Evolutionary conservation across 2,329 filamentous ascomycete genomes (phyloP).

Genomic region (Fusarium mundagurra): DNA sequence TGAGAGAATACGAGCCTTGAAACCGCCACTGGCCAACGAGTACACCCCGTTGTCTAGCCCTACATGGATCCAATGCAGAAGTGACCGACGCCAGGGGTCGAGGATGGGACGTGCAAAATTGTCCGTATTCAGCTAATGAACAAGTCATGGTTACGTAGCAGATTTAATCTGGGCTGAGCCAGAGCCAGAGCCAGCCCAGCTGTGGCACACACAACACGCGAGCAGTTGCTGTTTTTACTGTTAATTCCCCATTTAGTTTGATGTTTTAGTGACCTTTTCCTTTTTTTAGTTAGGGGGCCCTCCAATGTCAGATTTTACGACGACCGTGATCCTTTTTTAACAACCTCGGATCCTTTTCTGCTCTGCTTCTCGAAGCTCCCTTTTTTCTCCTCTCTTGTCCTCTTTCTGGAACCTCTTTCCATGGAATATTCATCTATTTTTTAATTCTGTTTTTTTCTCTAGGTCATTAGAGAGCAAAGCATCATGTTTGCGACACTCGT

Average conservation of each 20-base stretch:
- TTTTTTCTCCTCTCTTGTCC: neutral
- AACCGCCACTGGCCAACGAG: constrained; percentile 14
- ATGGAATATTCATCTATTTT: neutral
- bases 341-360: neutral
- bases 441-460: neutral
- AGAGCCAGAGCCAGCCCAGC: too few relatives aligned
- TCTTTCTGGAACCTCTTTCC: neutral
- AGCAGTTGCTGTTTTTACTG: constrained; percentile 39
- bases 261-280: neutral
- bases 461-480: neutral
- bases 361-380: neutral
- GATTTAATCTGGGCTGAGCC: constrained; percentile 3
- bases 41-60: constrained; percentile 6
- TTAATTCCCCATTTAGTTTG: neutral
- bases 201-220: constrained; percentile 31
- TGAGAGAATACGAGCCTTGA: constrained; percentile 23
- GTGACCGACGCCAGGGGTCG: constrained; percentile 1
- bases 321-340: neutral
- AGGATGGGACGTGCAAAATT: neutral
- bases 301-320: neutral
- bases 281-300: neutral
- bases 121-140: constrained; percentile 6
- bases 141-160: constrained; percentile 14
- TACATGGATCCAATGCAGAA: constrained; percentile 8
- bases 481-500: constrained; percentile 38